phyloP scores from a whole-genome alignment of 2,329 filamentous ascomycete genomes.

The Exophiala spinifera region DNA sequence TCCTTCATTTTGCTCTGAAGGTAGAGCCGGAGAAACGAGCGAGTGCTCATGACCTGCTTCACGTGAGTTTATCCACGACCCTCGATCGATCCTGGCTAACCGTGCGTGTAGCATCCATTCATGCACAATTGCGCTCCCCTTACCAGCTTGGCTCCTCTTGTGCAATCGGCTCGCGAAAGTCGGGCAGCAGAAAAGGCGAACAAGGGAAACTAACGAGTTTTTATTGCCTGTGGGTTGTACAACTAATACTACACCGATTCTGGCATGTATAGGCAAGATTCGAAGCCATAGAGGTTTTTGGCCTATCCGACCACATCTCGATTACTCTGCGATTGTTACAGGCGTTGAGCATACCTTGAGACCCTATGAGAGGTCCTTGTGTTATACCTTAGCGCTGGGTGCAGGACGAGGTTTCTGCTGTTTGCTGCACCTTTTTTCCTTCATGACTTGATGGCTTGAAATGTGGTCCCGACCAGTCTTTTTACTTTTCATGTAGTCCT shows the following conservation, averaged over 20 bases:
- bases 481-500: constrained; percentile 1
- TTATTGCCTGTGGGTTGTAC: constrained; percentile 5
- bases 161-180: constrained; percentile 79
- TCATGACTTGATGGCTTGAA: not conserved
- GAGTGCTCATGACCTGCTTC: constrained; percentile 86
- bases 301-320: not conserved
- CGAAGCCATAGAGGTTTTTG: constrained; percentile 1
- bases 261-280: constrained; percentile 1
- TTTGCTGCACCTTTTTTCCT: not conserved
- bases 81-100: not conserved
- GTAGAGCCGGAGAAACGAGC: constrained; percentile 96
- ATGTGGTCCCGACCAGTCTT: not conserved
- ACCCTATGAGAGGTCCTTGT: not conserved
- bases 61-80: constrained; percentile 58
- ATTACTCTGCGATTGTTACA: not conserved
- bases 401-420: not conserved
- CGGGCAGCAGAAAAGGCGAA: constrained; percentile 79
- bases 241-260: constrained; percentile 7
- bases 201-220: constrained; percentile 47
- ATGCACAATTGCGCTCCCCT: constrained; percentile 74
- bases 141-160: constrained; percentile 76
- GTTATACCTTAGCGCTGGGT: not conserved
- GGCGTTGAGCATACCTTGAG: not conserved
- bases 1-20: constrained; percentile 87
- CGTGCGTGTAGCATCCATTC: constrained; percentile 65